These are phyloP conservation scores for Pluteus cervinus DNA, from an alignment of 768 basidiomycete species.

Conservation along the genomic window DNA sequence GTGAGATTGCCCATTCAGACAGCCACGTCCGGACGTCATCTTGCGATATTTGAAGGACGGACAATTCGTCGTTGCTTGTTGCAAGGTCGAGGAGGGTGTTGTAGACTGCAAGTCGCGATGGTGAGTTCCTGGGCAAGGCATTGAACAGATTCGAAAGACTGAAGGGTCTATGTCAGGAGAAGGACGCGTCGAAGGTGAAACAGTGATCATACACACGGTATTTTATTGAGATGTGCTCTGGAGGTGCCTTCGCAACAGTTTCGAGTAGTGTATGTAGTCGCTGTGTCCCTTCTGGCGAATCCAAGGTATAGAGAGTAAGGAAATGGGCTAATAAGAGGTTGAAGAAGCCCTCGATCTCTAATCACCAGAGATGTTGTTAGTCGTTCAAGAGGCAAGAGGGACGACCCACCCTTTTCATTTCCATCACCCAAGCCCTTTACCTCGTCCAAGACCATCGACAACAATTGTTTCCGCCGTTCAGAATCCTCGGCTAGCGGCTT, in stretches of 20 bases:
- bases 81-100: slow-evolving; percentile 56
- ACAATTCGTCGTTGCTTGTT: slow-evolving; percentile 52
- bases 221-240: slow-evolving; percentile 52
- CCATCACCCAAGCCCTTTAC: slow-evolving; percentile 72
- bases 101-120: slow-evolving; percentile 60
- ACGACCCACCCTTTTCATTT: slow-evolving; percentile 60
- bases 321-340: slow-evolving; percentile 76
- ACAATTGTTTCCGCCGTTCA: slow-evolving; percentile 42
- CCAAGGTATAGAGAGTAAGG: slow-evolving; percentile 49
- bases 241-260: slow-evolving; percentile 48
- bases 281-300: slow-evolving; percentile 49
- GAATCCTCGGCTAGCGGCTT: slow-evolving; percentile 51
- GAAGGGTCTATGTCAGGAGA: slow-evolving; percentile 7
- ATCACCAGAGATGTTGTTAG: slow-evolving; percentile 3
- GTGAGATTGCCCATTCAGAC: slow-evolving; percentile 63
- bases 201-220: slow-evolving; percentile 62
- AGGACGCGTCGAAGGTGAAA: slow-evolving; percentile 6
- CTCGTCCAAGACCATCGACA: slow-evolving; percentile 55
- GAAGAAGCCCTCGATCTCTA: slow-evolving; percentile 81
- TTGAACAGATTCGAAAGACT: slow-evolving; percentile 85
- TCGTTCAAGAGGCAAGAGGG: slow-evolving; percentile 1
- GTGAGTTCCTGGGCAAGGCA: slow-evolving; percentile 58
- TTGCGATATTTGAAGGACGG: slow-evolving; percentile 52
- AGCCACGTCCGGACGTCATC: slow-evolving; percentile 71
- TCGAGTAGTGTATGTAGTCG: slow-evolving; percentile 44